Evolutionary conservation across 805 yeast species (phyloP), one percentile per base, ranked within the genome.

Genomic region (Zygosaccharomyces siamensis): DNA sequence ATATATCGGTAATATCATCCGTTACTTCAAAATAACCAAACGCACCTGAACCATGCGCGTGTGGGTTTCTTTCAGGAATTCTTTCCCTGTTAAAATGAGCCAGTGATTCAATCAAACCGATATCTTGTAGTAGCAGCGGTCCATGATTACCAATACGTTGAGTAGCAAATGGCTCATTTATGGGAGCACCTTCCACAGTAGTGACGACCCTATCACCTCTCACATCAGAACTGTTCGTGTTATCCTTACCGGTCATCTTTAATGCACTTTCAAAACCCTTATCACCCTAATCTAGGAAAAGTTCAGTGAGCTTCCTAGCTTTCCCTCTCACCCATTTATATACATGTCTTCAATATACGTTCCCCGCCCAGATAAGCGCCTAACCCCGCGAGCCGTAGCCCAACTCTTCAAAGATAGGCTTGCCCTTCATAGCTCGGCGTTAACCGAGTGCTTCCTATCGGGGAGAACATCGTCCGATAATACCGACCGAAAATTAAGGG

Each of bases 41-140:
- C 7, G 96, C 96, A 63, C 96, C 96, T 11, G 90, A 85, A 58
- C 96, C 96, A 67, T 88, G 88, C 47, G 96, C 96, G 64, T 88
- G 96, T 31, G 89, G 96, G 49, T 88, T 95, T 70, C 96, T 77
- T 72, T 89, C 96, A 10, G 96, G 96, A 55, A 88, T 84, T 69
- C 96, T 75, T 70, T 88, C 96, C 58, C 95, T 77, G 71, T 86
- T 95, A 61, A 88, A 88, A 68, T 87, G 96, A 18, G 95, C 90
- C 49, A 88, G 69, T 2, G 88, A 77, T 61, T 88, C 96, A 59
- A 88, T 76, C 69, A 88, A 72, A 64, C 82, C 82, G 71, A 85
- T 83, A 66, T 88, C 96, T 66, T 88, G 95, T 60, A 88, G 71
- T 52, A 88, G 72, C 56, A 87, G 69, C 5, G 95, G 96, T 32